Base-by-base conservation (phyloP, 306 rosid genomes). In the Pyrus communis region DNA sequence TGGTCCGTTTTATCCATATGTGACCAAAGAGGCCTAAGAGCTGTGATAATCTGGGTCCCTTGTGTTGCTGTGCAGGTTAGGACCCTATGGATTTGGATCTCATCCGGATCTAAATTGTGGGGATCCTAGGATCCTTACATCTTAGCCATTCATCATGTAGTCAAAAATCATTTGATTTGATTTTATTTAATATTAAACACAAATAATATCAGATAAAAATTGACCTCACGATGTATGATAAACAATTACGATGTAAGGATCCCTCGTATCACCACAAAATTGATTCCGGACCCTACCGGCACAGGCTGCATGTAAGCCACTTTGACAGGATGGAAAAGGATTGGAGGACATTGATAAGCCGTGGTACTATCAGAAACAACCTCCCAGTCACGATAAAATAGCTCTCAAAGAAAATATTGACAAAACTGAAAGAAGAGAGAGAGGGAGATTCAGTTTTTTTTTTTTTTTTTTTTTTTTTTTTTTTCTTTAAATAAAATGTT, bases 221-320 rank as follows among this genome's bases (percentile, higher is more conserved):
- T 33, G 7, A 33, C 0, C 8, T 7, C 0, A 33, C 1, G 2
- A 33, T 33, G 8, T 33, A 33, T 7, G 8, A 33, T 33, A 7
- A 33, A 33, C 1, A 2, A 0, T 5, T 33, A 33, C 0, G 7
- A 33, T 5, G 2, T 5, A 1, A 33, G 7, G 1, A 33, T 33
- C 1, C 38, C 8, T 33, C 1, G 6, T 7, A 33, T 33, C 7
- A 1, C 7, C 1, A 33, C 38, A 33, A 33, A 5, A 5, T 5
- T 7, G 8, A 33, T 33, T 33, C 38, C 38, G 45, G 63, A 55
- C 17, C 68, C 63, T n/a, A 31, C 21, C 55, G 67, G 73, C 31
- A 7, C 22, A 23, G 30, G 45, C 67, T 74, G 70, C 60, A 75
- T 76, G 86, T 14, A 67, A 72, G 84, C 76, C 84, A 76, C 79